These are phyloP conservation scores for Ambrosia trifida DNA, from an alignment of 129 eudicot species.

Conservation along the genomic window DNA sequence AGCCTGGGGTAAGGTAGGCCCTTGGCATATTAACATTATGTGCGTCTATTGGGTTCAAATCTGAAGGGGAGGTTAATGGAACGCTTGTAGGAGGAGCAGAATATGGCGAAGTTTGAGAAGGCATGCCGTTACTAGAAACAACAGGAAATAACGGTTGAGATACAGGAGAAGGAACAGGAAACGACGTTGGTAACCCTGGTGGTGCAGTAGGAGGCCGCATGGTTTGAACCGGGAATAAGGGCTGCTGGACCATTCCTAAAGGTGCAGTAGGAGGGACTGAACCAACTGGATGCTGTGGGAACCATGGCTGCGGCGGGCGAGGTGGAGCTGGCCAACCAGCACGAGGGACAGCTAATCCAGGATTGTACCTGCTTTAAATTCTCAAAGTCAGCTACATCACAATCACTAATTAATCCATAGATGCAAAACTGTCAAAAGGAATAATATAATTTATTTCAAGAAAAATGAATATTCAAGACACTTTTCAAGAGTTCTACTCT, in stretches of 20 bases:
- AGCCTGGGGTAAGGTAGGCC: slow-evolving; percentile 46
- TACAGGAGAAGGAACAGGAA: slow-evolving; percentile 61
- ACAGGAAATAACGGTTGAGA: slow-evolving; percentile 96
- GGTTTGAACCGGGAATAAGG: slow-evolving; percentile 81
- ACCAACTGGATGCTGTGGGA: slow-evolving; percentile 51
- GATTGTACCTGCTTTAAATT: slow-evolving; percentile 60
- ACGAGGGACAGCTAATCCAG: slow-evolving; percentile 62
- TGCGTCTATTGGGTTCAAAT: slow-evolving; percentile 2
- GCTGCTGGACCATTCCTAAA: slow-evolving; percentile 55
- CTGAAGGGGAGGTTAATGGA: slow-evolving; percentile 47
- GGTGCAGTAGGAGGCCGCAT: slow-evolving; percentile 50
- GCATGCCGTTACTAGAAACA: slow-evolving; percentile 49
- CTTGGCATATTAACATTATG: slow-evolving; percentile 31
- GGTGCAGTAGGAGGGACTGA: slow-evolving; percentile 59
- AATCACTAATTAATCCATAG: not conserved
- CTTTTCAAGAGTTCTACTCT: not conserved
- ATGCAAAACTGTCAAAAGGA: not conserved
- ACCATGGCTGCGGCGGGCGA: slow-evolving; percentile 94
- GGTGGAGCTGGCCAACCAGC: slow-evolving; percentile 84
- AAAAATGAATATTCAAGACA: no score
- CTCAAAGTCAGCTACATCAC: slow-evolving; percentile 4
- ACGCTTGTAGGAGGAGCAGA: slow-evolving; percentile 56
- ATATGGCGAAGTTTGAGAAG: slow-evolving; percentile 56
- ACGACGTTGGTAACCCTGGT: slow-evolving; percentile 60
- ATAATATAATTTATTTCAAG: not conserved